Percentiles rank a stretch among this genome's conserved stretches.
Conservation (phyloP, 768 basidiomycete genomes). For the Stropharia rugosoannulata region DNA sequence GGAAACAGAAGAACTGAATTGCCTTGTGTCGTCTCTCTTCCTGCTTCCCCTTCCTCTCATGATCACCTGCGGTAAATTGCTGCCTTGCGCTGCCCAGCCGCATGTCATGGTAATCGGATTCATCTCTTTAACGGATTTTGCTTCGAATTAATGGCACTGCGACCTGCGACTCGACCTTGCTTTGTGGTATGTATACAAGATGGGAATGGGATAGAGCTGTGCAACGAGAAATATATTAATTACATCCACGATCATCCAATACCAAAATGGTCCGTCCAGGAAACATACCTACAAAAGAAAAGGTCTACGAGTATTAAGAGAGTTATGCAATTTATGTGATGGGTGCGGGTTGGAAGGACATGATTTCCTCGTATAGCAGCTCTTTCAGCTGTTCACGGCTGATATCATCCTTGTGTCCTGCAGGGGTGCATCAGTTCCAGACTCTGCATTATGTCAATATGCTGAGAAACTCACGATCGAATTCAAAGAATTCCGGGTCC, state of each 20-base stretch:
- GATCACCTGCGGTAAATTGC: too few relatives aligned
- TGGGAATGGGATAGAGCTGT: neutral
- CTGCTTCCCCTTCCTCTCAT: too few relatives aligned
- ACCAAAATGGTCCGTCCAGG: neutral
- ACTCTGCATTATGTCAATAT: neutral
- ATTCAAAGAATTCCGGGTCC: constrained; percentile 95
- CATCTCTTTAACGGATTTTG: too few relatives aligned
- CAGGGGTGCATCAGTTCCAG: neutral
- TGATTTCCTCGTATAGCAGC: constrained; percentile 92
- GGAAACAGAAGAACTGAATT: too few relatives aligned
- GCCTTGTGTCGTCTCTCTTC: too few relatives aligned
- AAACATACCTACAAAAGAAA: constrained; percentile 8
- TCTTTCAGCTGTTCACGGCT: constrained; percentile 94
- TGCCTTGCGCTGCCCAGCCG: too few relatives aligned
- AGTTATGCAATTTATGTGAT: constrained; percentile 34
- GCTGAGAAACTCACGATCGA: constrained; percentile 67
- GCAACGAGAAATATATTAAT: neutral
- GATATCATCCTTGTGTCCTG: constrained; percentile 95
- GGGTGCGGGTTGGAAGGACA: constrained; percentile 72
- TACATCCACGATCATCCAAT: neutral
- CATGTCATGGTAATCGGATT: too few relatives aligned
- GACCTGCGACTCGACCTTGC: neutral
- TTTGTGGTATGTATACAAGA: neutral
- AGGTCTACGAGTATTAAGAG: constrained; percentile 1
- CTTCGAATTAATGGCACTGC: too few relatives aligned